Base-by-base conservation (phyloP, 352 stramenopile species). In the Phytophthora citrophthora region DNA sequence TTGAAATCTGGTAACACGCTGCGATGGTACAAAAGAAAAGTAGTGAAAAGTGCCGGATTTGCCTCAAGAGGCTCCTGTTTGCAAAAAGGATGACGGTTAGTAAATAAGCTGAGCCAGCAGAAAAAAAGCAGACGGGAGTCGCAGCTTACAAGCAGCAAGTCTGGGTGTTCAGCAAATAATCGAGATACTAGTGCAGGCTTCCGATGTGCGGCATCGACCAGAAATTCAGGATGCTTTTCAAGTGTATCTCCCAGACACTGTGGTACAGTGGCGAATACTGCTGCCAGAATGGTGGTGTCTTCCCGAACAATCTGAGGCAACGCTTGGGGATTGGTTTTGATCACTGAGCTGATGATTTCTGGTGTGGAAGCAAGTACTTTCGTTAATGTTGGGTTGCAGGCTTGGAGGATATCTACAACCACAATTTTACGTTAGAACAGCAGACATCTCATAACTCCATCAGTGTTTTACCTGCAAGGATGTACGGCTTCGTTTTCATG, bases 1-100 rank as follows among this genome's bases (percentile, higher is more conserved):
- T 77, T 79, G 38, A 91, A 70, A 39, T 91, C 79, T 24, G 80
- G 81, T 6, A 93, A 54, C 26, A 87, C 56, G 9, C 76, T 76
- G 32, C 81, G 76, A 58, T 93, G 82, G 20, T 79, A 78, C 8
- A 82, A 56, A 2, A 93, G 68, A 34, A 92, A 88, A 24, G 77
- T 86, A 3, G 83, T 86, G 31, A 93, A 86, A 5, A 93, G 76
- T 5, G 76, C 83, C 8, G 85, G 83, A 31, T 92, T 91, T 2
- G 76, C 56, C 51, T 93, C 85, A 1, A 93, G 58, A 20, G 85
- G 81, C 54, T 90, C 83, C 82, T 91, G 45, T 41, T 18, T 11
- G 29, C 0, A 31, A 4, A 23, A 1, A 59, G 10, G 11, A 16
- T 13, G 4, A 39, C 15, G 24, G 15, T 57, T 29, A 58, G 51